Conservation (phyloP, 148 eudicot species). For the Rheum nobile region DNA sequence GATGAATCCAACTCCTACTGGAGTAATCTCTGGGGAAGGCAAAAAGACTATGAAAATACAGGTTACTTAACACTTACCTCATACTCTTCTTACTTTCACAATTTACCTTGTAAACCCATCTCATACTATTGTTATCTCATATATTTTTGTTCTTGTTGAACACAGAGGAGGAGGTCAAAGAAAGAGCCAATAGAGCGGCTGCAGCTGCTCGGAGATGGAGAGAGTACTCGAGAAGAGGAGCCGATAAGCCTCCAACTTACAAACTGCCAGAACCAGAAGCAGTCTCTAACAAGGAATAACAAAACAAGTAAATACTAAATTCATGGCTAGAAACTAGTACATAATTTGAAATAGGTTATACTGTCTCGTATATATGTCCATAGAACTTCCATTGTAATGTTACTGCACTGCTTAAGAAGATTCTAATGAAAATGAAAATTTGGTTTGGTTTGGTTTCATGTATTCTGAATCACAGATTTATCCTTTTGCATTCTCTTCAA, state of each 20-base stretch:
- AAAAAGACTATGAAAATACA: slow-evolving; percentile 41
- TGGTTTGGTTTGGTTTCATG: not conserved
- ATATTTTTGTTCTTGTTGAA: not conserved
- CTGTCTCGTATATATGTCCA: not conserved
- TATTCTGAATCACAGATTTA: not conserved
- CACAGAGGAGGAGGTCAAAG: slow-evolving; percentile 77
- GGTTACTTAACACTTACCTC: slow-evolving; percentile 18
- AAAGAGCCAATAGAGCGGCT: slow-evolving; percentile 74
- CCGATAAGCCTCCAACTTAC: slow-evolving; percentile 59
- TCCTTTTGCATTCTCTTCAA: not conserved
- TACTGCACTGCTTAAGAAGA: not conserved
- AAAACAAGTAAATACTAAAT: slow-evolving; percentile 10
- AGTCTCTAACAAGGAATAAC: slow-evolving; percentile 43
- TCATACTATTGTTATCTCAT: not conserved
- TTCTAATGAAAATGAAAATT: not conserved
- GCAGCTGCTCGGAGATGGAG: slow-evolving; percentile 97
- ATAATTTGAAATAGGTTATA: not conserved
- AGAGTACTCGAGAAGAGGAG: slow-evolving; percentile 83
- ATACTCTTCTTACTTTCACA: not conserved
- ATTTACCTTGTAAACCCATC: not conserved
- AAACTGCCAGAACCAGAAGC: slow-evolving; percentile 89
- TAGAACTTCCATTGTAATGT: not conserved
- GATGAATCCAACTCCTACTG: slow-evolving; percentile 44
- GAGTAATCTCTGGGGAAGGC: slow-evolving; percentile 69
- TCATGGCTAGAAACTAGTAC: not conserved